These are phyloP conservation scores for Chloris gayana DNA, from an alignment of 176 grass and related monocot genomes.

Conservation along the genomic window DNA sequence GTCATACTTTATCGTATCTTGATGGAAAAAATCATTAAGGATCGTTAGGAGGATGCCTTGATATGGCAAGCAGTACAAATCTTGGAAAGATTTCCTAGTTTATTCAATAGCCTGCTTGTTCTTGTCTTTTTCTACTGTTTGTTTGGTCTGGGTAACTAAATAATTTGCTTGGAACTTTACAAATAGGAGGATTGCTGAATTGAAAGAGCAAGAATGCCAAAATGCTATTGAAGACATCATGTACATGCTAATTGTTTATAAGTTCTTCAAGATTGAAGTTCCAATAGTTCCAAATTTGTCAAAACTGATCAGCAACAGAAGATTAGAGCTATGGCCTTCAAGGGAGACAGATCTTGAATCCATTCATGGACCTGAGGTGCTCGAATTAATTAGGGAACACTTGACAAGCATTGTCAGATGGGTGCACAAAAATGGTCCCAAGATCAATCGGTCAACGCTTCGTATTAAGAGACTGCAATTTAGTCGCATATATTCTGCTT, in stretches of 20 bases:
- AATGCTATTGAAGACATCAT: conserved; percentile 62
- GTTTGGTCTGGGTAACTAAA: conserved; percentile 8
- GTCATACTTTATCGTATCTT: background rate
- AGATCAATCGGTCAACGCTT: conserved; percentile 53
- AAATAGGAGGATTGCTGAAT: conserved; percentile 66
- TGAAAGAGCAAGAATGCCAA: conserved; percentile 62
- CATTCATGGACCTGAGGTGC: conserved; percentile 50
- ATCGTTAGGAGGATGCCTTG: background rate
- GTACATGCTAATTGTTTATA: conserved; percentile 68
- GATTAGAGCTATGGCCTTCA: conserved; percentile 57
- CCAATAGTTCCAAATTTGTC: conserved; percentile 66
- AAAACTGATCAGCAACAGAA: conserved; percentile 48
- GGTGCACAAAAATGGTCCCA: conserved; percentile 56
- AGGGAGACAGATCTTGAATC: conserved; percentile 64
- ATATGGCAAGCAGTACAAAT: conserved; percentile 1
- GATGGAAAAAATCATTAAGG: background rate
- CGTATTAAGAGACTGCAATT: conserved; percentile 59
- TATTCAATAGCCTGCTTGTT: background rate
- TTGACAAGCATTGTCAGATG: conserved; percentile 64
- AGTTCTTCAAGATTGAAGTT: conserved; percentile 66
- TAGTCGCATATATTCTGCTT: conserved; percentile 54
- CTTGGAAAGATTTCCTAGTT: background rate
- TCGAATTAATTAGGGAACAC: conserved; percentile 61
- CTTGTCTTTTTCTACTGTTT: conserved; percentile 6
- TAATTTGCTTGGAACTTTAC: conserved; percentile 18